Conservation (phyloP, 768 basidiomycete species). For the Udeniomyces megalosporus region DNA sequence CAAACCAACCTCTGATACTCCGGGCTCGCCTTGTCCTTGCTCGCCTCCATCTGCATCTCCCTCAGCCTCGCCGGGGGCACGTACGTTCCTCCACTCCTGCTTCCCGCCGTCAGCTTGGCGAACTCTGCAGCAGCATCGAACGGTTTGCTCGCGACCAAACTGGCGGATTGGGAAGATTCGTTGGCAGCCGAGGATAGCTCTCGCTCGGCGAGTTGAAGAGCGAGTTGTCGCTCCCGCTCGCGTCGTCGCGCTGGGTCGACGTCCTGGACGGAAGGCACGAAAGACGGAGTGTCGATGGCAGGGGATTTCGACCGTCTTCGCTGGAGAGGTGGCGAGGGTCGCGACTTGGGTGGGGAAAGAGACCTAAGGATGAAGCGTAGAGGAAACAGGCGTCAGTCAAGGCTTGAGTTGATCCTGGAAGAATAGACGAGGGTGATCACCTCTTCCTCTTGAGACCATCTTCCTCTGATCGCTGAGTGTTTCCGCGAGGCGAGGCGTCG, state of each 20-base stretch:
- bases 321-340: slow-evolving; percentile 23
- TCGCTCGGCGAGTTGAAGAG: slow-evolving; percentile 49
- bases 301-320: slow-evolving; percentile 26
- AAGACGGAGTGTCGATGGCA: slow-evolving; percentile 25
- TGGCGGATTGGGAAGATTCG: too few relatives aligned
- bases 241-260: slow-evolving; percentile 59
- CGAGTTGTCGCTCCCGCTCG: slow-evolving; percentile 64
- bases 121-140: slow-evolving; percentile 74
- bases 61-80: slow-evolving; percentile 86
- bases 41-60: slow-evolving; percentile 71
- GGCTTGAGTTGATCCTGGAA: too few relatives aligned
- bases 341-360: neutral
- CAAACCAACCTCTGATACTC: slow-evolving; percentile 93
- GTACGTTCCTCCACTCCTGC: slow-evolving; percentile 82
- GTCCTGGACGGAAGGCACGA: slow-evolving; percentile 44
- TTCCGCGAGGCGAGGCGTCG: neutral
- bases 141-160: slow-evolving; percentile 34
- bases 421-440: neutral
- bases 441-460: slow-evolving; percentile 18
- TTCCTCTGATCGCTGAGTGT: neutral
- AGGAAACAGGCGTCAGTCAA: neutral
- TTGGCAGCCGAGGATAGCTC: slow-evolving; percentile 43
- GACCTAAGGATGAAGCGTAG: neutral
- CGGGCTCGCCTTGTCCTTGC: slow-evolving; percentile 59
- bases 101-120: slow-evolving; percentile 51